Evolutionary conservation across 2,329 filamentous ascomycete genomes (phyloP).

Genomic region (Pseudopithomyces maydicus): DNA sequence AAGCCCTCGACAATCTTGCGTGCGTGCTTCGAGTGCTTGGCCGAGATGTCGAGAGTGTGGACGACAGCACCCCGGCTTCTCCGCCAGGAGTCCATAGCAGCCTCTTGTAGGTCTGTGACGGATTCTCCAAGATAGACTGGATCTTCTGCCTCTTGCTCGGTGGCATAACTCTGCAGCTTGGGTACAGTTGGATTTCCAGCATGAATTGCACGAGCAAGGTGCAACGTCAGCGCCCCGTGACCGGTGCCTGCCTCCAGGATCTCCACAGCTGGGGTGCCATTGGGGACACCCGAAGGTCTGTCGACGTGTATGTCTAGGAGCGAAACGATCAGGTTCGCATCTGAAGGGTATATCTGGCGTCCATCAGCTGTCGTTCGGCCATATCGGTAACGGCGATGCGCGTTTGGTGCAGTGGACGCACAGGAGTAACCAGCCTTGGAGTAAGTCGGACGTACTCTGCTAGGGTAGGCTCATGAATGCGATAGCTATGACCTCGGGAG

Average conservation of each 20-base stretch:
- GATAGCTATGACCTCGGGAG: conserved; percentile 57
- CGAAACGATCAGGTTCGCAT: conserved; percentile 76
- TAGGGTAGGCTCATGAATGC: conserved; percentile 69
- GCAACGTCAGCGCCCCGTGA: conserved; percentile 78
- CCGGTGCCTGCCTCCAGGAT: conserved; percentile 86
- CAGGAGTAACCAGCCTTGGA: conserved; percentile 75
- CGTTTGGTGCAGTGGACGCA: conserved; percentile 46
- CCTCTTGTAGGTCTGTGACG: conserved; percentile 34
- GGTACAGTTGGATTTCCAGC: conserved; percentile 67
- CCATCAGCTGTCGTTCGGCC: conserved; percentile 15
- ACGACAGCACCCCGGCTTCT: conserved; percentile 67
- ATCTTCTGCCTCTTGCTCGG: conserved; percentile 31
- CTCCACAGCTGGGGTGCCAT: conserved; percentile 60
- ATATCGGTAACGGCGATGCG: background rate
- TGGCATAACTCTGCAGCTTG: conserved; percentile 19
- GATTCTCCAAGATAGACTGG: conserved; percentile 39
- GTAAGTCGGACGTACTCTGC: conserved; percentile 74
- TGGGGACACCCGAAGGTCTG: conserved; percentile 41
- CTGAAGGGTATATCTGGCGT: conserved; percentile 72
- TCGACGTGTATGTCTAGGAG: conserved; percentile 74
- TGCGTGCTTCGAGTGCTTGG: conserved; percentile 67
- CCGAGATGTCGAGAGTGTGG: conserved; percentile 72
- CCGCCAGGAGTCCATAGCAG: conserved; percentile 44
- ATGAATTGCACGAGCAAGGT: conserved; percentile 76
- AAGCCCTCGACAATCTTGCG: conserved; percentile 69